Conservation (phyloP, 257 asterid genomes). For the Capsicum baccatum region DNA sequence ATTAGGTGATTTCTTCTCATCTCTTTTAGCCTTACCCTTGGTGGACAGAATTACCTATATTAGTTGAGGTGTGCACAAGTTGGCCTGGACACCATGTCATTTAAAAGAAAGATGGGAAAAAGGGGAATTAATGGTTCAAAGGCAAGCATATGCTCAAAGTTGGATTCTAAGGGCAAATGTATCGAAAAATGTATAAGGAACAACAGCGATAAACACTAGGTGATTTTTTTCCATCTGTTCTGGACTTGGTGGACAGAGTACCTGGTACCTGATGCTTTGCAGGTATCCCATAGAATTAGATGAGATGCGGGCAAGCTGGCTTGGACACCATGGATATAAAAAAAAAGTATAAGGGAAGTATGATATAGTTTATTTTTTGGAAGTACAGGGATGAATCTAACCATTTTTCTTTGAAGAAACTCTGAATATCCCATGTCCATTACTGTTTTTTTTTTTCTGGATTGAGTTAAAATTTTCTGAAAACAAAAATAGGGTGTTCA, state of each 20-base stretch:
- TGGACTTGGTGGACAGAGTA: too few relatives aligned
- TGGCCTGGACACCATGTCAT: too few relatives aligned
- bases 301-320: too few relatives aligned
- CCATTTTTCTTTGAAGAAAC: not conserved
- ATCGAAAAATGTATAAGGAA: not conserved
- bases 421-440: not conserved
- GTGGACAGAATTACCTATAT: too few relatives aligned
- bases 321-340: too few relatives aligned
- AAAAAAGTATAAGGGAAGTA: not conserved
- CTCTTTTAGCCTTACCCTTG: too few relatives aligned
- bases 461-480: not conserved
- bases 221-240: too few relatives aligned
- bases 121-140: not conserved
- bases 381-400: not conserved
- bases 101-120: not conserved
- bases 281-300: too few relatives aligned
- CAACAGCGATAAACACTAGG: too few relatives aligned
- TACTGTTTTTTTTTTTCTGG: not conserved
- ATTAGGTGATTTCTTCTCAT: too few relatives aligned
- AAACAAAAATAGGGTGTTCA: not conserved
- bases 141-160: not conserved
- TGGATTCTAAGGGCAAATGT: not conserved
- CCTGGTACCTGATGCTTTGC: too few relatives aligned
- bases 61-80: too few relatives aligned
- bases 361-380: not conserved